These are phyloP conservation scores for Clathrus columnatus DNA, from an alignment of 768 basidiomycete species.

Conservation along the genomic window DNA sequence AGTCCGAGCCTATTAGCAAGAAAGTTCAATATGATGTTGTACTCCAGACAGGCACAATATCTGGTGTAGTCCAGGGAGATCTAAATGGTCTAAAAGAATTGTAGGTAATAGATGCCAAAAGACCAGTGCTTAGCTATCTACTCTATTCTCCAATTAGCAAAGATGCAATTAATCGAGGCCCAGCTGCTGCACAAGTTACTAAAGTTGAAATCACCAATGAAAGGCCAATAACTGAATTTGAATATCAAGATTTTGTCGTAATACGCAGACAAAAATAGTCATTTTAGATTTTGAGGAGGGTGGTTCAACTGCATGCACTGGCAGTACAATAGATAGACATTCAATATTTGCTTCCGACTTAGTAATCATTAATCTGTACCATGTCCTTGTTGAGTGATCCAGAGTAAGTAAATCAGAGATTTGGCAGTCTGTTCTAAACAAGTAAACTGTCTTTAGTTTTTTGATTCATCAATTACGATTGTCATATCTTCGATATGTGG, in stretches of 20 bases:
- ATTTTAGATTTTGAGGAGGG: background rate
- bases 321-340: background rate
- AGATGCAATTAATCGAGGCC: background rate
- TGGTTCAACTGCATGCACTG: background rate
- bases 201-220: background rate
- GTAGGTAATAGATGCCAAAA: background rate
- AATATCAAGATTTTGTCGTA: background rate
- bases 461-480: slow-evolving; percentile 81
- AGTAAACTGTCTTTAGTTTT: slow-evolving; percentile 32
- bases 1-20: background rate
- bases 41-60: background rate
- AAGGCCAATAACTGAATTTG: background rate
- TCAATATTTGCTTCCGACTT: background rate
- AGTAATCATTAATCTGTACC: background rate
- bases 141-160: background rate
- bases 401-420: slow-evolving; percentile 29
- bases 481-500: slow-evolving; percentile 79
- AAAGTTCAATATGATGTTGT: background rate
- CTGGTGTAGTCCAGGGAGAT: background rate
- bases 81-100: background rate
- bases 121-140: too few species aligned
- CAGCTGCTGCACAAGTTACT: background rate
- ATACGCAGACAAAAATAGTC: background rate
- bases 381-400: slow-evolving; percentile 64
- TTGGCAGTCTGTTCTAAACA: background rate